Evolutionary conservation across 768 basidiomycete genomes (phyloP), one percentile per base, ranked within the genome.

Genomic region (Leccinellum albellum): DNA sequence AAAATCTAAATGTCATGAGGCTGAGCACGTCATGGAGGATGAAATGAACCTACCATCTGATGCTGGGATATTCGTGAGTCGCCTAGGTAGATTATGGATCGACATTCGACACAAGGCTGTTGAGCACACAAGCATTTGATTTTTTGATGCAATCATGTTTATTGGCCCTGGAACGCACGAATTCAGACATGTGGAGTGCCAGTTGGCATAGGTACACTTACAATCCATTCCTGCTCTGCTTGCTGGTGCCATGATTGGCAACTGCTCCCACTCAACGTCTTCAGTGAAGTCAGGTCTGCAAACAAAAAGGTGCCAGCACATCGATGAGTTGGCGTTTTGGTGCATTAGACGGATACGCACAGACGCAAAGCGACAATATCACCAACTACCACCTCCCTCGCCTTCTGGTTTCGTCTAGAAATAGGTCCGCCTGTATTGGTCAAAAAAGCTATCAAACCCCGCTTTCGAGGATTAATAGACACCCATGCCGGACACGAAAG

Each of bases 121-220:
- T 8, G 80, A 78, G 62, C 82, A 86, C 9, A 89, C 58, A 40
- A 89, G 73, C 12, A 74, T 70, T 50, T 76, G 72, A 62, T 87
- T 89, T 31, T 81, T 88, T 5, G 90, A 91, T 3, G 78, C 53
- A 1, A 72, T 70, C 15, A 80, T 78, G 57, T 76, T 78, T 26
- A 84, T 66, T 4, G 88, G 86, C 55, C 87, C 89, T 91, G 13
- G 45, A 55, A 57, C 40, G 54, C 14, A 32, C 21, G 4, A 5
- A 51, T 47, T 50, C 35, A 51, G 55, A 42, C 33, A 26, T 24
- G 6, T 40, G 33, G 6, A 12, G n/a, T 46, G 21, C 10, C 15
- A 40, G 23, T 6, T n/a, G 53, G 31, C 2, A 49, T 8, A 32
- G 26, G 47, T 31, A 24, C 42, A 64, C 81, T 70, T 65, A 86